These are phyloP conservation scores for Tremella yokohamensis DNA, from an alignment of 768 basidiomycete genomes.

Conservation along the genomic window DNA sequence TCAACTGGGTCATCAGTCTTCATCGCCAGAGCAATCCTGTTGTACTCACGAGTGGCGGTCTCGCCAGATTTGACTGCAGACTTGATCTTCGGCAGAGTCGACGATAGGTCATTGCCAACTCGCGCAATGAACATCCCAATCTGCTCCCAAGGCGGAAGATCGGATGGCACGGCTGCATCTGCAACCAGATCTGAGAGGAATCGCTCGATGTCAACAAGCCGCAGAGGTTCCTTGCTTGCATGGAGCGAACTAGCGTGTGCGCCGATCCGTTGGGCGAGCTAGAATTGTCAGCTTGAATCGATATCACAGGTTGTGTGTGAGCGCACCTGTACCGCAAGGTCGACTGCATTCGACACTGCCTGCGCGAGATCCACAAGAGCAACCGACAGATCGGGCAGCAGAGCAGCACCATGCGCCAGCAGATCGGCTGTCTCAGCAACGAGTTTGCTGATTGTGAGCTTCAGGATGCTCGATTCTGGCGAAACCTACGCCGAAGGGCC, in stretches of 20 bases:
- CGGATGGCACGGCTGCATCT: slow-evolving; percentile 63
- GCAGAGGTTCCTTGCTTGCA: slow-evolving; percentile 70
- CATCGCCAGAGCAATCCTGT: background rate
- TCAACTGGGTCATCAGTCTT: slow-evolving; percentile 32
- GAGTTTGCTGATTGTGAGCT: slow-evolving; percentile 64
- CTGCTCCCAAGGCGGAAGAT: slow-evolving; percentile 71
- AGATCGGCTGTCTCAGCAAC: slow-evolving; percentile 80
- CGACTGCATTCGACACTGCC: slow-evolving; percentile 70
- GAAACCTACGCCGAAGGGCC: slow-evolving; percentile 66
- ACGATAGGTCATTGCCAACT: slow-evolving; percentile 67
- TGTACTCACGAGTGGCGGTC: slow-evolving; percentile 61
- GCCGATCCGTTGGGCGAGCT: slow-evolving; percentile 88
- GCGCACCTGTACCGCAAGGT: slow-evolving; percentile 82
- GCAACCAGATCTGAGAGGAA: slow-evolving; percentile 70
- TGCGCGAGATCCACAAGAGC: slow-evolving; percentile 36
- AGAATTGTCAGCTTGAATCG: slow-evolving; percentile 7
- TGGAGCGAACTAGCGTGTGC: slow-evolving; percentile 80
- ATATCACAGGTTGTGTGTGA: background rate
- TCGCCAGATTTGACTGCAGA: slow-evolving; percentile 70
- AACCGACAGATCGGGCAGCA: slow-evolving; percentile 54
- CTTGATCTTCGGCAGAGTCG: slow-evolving; percentile 59
- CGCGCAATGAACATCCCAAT: slow-evolving; percentile 67
- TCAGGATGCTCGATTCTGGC: background rate
- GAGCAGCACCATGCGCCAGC: slow-evolving; percentile 64
- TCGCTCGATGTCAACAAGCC: slow-evolving; percentile 65